Evolutionary conservation across 768 basidiomycete species (phyloP).

Genomic region (Boletus edulis): DNA sequence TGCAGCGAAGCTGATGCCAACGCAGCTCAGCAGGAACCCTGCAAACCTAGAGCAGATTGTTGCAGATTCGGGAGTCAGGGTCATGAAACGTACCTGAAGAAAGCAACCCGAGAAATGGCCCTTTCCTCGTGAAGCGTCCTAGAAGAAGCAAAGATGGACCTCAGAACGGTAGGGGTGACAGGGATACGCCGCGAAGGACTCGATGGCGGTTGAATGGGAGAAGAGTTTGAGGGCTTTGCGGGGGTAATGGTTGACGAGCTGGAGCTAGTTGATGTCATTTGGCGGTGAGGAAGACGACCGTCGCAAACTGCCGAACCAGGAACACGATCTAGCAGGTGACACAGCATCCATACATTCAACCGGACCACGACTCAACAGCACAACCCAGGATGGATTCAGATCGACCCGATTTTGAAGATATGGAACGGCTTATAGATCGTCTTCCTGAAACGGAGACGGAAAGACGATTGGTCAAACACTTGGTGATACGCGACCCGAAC

Average conservation of each 20-base stretch:
- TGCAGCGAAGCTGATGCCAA: conserved; percentile 74
- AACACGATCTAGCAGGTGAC: not conserved
- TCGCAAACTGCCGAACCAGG: conserved; percentile 25
- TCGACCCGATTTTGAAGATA: conserved; percentile 40
- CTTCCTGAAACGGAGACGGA: conserved; percentile 59
- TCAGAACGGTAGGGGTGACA: conserved; percentile 76
- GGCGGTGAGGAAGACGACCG: not conserved
- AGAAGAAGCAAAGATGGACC: conserved; percentile 85
- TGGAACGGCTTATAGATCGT: conserved; percentile 58
- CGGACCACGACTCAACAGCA: conserved; percentile 4
- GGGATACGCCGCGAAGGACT: conserved; percentile 64
- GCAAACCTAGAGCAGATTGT: conserved; percentile 53
- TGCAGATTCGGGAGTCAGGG: not conserved
- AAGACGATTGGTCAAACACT: conserved; percentile 56
- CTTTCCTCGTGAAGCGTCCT: conserved; percentile 79
- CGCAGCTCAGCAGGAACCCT: conserved; percentile 79
- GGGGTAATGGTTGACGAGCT: conserved; percentile 50
- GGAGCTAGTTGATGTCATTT: conserved; percentile 41
- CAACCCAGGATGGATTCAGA: conserved; percentile 18
- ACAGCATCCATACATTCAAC: not conserved
- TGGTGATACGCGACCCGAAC: conserved; percentile 46
- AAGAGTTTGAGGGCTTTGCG: conserved; percentile 29
- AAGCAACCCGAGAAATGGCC: conserved; percentile 79
- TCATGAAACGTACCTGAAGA: conserved; percentile 62
- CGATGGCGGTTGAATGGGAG: conserved; percentile 38